phyloP scores from a whole-genome alignment of 768 basidiomycete species.

The Pulveroboletus sp. region DNA sequence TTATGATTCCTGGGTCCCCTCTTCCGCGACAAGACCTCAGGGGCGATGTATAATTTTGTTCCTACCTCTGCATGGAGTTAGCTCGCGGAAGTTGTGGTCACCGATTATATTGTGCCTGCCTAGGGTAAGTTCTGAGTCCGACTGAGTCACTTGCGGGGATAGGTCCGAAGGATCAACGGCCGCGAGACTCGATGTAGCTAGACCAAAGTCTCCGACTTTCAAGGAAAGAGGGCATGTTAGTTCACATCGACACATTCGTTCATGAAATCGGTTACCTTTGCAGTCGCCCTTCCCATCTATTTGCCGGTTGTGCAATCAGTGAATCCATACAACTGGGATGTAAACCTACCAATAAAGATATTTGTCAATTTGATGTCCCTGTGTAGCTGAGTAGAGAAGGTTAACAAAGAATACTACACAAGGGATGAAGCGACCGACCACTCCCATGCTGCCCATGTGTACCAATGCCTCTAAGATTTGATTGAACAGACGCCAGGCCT shows the following conservation, averaged over 20 bases:
- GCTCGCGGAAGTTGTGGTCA: neutral
- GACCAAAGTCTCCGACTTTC: slow-evolving; percentile 86
- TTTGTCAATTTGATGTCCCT: slow-evolving; percentile 91
- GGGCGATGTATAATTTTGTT: slow-evolving; percentile 88
- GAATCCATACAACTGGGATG: neutral
- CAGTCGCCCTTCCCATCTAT: slow-evolving; percentile 78
- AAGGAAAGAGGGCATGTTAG: neutral
- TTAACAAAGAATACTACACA: slow-evolving; percentile 3
- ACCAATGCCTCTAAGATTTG: slow-evolving; percentile 87
- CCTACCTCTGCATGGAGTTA: slow-evolving; percentile 64
- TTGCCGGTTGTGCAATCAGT: neutral
- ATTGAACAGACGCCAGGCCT: slow-evolving; percentile 86
- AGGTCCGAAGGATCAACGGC: slow-evolving; percentile 73
- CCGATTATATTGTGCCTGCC: slow-evolving; percentile 36
- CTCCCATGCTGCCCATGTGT: slow-evolving; percentile 85
- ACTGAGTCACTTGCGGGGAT: slow-evolving; percentile 38
- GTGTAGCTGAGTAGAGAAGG: slow-evolving; percentile 47
- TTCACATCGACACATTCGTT: neutral
- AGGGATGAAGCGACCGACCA: slow-evolving; percentile 44
- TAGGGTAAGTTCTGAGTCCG: slow-evolving; percentile 70
- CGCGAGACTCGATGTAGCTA: slow-evolving; percentile 78
- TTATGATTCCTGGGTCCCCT: slow-evolving; percentile 68
- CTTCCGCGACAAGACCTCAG: slow-evolving; percentile 70
- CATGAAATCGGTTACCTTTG: slow-evolving; percentile 46
- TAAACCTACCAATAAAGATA: slow-evolving; percentile 80